Percentiles rank a stretch among this genome's conserved stretches.
Evolutionary conservation across 441 rosid species (phyloP).

Genomic region (Eutrema salsugineum): DNA sequence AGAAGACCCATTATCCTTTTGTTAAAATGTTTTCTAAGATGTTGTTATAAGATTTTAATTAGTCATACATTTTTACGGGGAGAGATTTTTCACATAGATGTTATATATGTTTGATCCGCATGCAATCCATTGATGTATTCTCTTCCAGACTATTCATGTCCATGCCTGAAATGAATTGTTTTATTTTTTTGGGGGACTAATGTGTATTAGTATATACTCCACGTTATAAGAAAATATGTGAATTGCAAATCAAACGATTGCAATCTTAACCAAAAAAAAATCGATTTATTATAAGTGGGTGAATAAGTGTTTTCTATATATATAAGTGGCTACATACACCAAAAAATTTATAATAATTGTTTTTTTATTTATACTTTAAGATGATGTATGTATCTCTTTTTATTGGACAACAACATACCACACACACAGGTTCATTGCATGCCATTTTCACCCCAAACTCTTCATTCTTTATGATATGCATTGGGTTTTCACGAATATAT

Average conservation of each 20-base stretch:
- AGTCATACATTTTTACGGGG: too few relatives aligned
- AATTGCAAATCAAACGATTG: background rate
- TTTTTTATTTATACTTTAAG: background rate
- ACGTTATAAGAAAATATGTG: background rate
- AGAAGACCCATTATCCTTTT: background rate
- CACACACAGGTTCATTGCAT: slow-evolving; percentile 10
- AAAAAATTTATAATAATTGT: too few relatives aligned
- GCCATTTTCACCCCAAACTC: background rate
- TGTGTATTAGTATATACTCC: background rate
- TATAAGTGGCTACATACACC: too few relatives aligned
- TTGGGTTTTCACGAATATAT: background rate
- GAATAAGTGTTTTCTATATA: too few relatives aligned
- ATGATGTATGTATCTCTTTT: background rate
- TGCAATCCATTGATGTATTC: background rate
- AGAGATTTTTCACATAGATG: background rate
- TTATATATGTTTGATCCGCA: background rate
- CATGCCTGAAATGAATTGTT: background rate
- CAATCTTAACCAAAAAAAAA: too few relatives aligned
- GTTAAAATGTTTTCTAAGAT: too few relatives aligned
- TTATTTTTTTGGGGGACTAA: background rate
- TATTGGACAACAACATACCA: background rate
- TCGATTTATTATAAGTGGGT: too few relatives aligned
- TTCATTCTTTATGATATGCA: background rate
- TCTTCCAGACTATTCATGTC: background rate
- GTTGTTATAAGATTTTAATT: background rate